Evolutionary conservation across 1,284 basidiomycete species (phyloP).

Genomic region (Baeospora myosura): DNA sequence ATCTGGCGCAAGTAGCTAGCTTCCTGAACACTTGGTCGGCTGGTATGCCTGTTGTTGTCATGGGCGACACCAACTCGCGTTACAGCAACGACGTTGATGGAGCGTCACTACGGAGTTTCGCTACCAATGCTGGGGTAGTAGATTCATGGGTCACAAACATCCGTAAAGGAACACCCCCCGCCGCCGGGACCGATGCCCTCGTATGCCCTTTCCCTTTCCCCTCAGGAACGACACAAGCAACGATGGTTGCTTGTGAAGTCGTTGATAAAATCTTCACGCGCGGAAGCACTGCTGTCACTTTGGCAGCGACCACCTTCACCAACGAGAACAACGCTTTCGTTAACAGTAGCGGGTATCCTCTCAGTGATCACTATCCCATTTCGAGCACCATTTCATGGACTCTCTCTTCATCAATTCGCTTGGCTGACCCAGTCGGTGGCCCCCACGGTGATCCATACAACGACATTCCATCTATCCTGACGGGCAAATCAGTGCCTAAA

Average conservation of each 20-base stretch:
- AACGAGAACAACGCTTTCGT: constrained; percentile 28
- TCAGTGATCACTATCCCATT: constrained; percentile 32
- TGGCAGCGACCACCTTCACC: constrained; percentile 21
- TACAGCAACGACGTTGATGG: constrained; percentile 24
- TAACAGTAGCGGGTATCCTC: constrained; percentile 20
- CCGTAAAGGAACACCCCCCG: constrained; percentile 18
- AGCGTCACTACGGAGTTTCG: constrained; percentile 13
- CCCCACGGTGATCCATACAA: constrained; percentile 28
- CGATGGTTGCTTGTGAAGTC: constrained; percentile 27
- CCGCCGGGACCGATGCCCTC: constrained; percentile 18
- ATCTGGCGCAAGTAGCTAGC: constrained; percentile 25
- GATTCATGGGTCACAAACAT: constrained; percentile 22
- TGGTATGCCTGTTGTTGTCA: constrained; percentile 29
- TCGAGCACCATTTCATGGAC: constrained; percentile 24
- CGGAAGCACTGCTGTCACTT: constrained; percentile 17
- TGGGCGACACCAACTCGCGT: constrained; percentile 32
- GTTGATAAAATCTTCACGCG: constrained; percentile 31
- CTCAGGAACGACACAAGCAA: constrained; percentile 21
- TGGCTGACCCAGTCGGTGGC: constrained; percentile 27
- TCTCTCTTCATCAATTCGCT: constrained; percentile 22
- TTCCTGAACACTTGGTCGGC: constrained; percentile 23
- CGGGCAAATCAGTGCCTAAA: constrained; percentile 16
- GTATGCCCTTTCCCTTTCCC: constrained; percentile 26
- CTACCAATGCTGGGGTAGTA: constrained; percentile 10
- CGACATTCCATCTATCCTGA: constrained; percentile 20